Percentiles rank a stretch among this genome's conserved stretches.
These are phyloP conservation scores for Apiotrichum montevideense DNA, from an alignment of 1,284 basidiomycete genomes.

Conservation along the genomic window DNA sequence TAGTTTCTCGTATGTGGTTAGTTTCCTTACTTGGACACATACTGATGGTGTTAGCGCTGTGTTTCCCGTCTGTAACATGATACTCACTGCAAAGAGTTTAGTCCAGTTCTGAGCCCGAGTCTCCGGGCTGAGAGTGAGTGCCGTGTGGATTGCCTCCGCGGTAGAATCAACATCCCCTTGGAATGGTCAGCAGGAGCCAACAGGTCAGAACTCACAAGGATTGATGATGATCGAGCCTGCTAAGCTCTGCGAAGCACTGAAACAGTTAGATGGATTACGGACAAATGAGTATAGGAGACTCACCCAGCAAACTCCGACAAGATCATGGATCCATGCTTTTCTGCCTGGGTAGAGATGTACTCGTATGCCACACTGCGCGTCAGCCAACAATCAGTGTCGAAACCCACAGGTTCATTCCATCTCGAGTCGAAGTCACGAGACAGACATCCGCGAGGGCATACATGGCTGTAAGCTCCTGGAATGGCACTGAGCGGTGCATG, in stretches of 20 bases:
- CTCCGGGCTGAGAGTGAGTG: slow-evolving; percentile 78
- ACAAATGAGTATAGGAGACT: neutral
- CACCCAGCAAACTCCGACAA: slow-evolving; percentile 91
- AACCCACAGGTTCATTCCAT: slow-evolving; percentile 85
- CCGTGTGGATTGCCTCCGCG: slow-evolving; percentile 89
- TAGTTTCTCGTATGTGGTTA: slow-evolving; percentile 13
- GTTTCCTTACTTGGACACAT: slow-evolving; percentile 68
- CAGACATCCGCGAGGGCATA: slow-evolving; percentile 97
- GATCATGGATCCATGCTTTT: slow-evolving; percentile 91
- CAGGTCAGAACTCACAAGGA: slow-evolving; percentile 56
- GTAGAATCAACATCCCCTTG: slow-evolving; percentile 80
- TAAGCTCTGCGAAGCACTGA: slow-evolving; percentile 76
- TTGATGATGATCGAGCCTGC: slow-evolving; percentile 93
- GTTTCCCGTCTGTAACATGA: slow-evolving; percentile 41
- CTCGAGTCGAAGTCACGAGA: slow-evolving; percentile 86
- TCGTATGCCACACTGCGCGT: slow-evolving; percentile 90
- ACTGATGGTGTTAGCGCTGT: slow-evolving; percentile 43
- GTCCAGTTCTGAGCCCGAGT: slow-evolving; percentile 82
- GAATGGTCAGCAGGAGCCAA: neutral
- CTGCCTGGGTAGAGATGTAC: slow-evolving; percentile 92
- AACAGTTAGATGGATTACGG: neutral
- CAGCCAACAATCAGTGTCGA: neutral
- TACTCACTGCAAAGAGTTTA: slow-evolving; percentile 88
- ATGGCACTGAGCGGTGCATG: slow-evolving; percentile 88
- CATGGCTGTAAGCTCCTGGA: slow-evolving; percentile 92